Percentiles rank a stretch among this genome's conserved stretches.
Conservation (phyloP, 176 grass and related monocot genomes). For the Aegilops longissima region DNA sequence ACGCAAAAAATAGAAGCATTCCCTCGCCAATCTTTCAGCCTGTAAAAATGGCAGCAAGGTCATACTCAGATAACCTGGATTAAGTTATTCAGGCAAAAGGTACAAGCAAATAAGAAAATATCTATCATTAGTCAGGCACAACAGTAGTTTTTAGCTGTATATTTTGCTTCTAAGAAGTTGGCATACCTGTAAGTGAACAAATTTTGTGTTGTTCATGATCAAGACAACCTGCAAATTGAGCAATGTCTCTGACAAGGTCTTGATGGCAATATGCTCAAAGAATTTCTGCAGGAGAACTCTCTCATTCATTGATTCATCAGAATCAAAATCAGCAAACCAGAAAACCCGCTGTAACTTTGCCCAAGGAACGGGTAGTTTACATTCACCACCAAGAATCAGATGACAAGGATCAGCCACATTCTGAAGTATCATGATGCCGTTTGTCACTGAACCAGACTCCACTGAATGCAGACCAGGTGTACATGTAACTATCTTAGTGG, state of each 20-base stretch:
- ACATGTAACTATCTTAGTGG: constrained; percentile 65
- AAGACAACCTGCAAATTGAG: constrained; percentile 58
- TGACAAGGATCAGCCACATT: constrained; percentile 48
- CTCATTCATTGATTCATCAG: constrained; percentile 24
- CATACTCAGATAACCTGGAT: not conserved
- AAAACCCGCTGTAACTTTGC: constrained; percentile 49
- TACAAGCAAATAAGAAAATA: not conserved
- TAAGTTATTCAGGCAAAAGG: not conserved
- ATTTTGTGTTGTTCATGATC: constrained; percentile 83
- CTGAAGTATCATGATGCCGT: constrained; percentile 56
- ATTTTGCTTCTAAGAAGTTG: not conserved
- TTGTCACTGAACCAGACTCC: constrained; percentile 34
- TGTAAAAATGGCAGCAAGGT: constrained; percentile 24
- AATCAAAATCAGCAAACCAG: constrained; percentile 70
- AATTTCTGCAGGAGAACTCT: constrained; percentile 55
- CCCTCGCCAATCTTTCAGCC: constrained; percentile 80
- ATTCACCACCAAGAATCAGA: constrained; percentile 45
- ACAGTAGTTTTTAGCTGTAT: not conserved
- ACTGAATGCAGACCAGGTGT: constrained; percentile 37
- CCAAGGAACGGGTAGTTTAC: constrained; percentile 55
- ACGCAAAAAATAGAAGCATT: constrained; percentile 65
- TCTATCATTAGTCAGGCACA: not conserved
- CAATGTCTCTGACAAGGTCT: constrained; percentile 55
- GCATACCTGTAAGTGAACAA: constrained; percentile 66
- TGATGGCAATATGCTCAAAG: constrained; percentile 63